Evolutionary conservation across 2,329 filamentous ascomycete genomes (phyloP).

Genomic region (Ophiosphaerella narmari): DNA sequence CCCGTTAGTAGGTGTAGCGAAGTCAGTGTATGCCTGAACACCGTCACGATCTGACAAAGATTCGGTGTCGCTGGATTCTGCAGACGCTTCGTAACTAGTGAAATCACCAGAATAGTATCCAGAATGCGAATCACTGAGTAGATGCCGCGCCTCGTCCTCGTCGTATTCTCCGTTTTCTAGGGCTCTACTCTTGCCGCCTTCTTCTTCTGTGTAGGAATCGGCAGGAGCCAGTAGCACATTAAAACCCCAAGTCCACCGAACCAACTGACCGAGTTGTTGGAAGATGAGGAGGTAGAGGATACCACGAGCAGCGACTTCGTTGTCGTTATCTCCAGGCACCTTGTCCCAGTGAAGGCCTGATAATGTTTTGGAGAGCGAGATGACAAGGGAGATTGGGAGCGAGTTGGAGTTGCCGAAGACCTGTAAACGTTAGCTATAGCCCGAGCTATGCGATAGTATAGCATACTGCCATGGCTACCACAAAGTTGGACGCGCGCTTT

Average conservation of each 20-base stretch:
- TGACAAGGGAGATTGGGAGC: conserved; percentile 90
- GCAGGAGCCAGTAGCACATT: conserved; percentile 90
- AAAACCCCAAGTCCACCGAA: conserved; percentile 98
- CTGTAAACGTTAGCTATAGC: conserved; percentile 44
- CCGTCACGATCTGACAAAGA: conserved; percentile 34
- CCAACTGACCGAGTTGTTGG: conserved; percentile 92
- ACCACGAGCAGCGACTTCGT: conserved; percentile 89
- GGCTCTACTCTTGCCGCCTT: conserved; percentile 46
- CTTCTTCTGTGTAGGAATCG: conserved; percentile 70
- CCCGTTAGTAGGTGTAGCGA: conserved; percentile 55
- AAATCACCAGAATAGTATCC: conserved; percentile 53
- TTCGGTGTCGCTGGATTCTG: conserved; percentile 38
- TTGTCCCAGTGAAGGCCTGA: conserved; percentile 92
- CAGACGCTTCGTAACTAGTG: conserved; percentile 48
- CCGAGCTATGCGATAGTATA: conserved; percentile 7
- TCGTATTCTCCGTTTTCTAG: conserved; percentile 60
- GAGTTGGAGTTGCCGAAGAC: conserved; percentile 99
- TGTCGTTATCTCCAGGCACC: conserved; percentile 89
- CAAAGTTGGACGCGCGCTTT: conserved; percentile 88
- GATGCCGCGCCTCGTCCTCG: conserved; percentile 49
- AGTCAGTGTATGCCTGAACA: conserved; percentile 33
- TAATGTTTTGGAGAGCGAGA: conserved; percentile 91
- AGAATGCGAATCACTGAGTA: conserved; percentile 51
- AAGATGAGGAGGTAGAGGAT: conserved; percentile 97
- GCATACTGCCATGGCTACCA: conserved; percentile 86